Conservation (phyloP, 352 stramenopile genomes). For the Phytophthora lateralis region DNA sequence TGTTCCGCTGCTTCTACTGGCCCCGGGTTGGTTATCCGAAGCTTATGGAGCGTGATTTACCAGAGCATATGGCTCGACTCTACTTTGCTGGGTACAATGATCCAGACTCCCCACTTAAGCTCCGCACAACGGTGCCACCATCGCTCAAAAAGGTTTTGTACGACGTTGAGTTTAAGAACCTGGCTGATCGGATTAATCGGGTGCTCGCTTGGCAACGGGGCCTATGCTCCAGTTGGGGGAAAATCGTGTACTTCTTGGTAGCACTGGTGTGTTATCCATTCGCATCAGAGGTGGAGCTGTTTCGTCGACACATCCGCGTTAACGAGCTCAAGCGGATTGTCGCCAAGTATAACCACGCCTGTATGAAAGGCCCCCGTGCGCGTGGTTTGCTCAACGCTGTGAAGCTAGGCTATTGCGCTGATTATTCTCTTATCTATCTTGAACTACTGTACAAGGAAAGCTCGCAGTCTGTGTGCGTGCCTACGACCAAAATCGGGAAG, state of each 20-base stretch:
- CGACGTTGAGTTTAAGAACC: constrained; percentile 62
- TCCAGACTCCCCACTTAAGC: constrained; percentile 56
- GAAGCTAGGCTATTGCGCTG: constrained; percentile 76
- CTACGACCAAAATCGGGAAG: constrained; percentile 74
- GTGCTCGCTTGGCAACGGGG: constrained; percentile 58
- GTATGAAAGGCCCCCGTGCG: constrained; percentile 77
- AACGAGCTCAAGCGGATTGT: constrained; percentile 82
- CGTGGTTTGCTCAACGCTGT: constrained; percentile 75
- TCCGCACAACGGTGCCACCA: constrained; percentile 62
- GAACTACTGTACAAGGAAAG: constrained; percentile 82
- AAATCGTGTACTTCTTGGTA: constrained; percentile 66
- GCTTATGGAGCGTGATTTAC: constrained; percentile 77
- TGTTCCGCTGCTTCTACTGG: constrained; percentile 78
- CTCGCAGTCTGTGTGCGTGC: constrained; percentile 68
- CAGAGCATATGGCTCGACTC: constrained; percentile 80
- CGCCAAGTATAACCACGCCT: constrained; percentile 81
- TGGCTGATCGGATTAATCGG: constrained; percentile 73
- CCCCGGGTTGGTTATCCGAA: constrained; percentile 78
- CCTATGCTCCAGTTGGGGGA: constrained; percentile 56
- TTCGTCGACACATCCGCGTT: constrained; percentile 72
- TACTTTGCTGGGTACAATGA: constrained; percentile 78
- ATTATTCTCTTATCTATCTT: constrained; percentile 84
- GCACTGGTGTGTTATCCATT: constrained; percentile 75
- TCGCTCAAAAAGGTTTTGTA: constrained; percentile 72
- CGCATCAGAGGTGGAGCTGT: constrained; percentile 64